A percentile compares a stretch with the other conserved stretches of the same genome.
These are phyloP conservation scores for Eucalyptus grandis DNA, from an alignment of 345 rosid genomes.

Conservation along the genomic window DNA sequence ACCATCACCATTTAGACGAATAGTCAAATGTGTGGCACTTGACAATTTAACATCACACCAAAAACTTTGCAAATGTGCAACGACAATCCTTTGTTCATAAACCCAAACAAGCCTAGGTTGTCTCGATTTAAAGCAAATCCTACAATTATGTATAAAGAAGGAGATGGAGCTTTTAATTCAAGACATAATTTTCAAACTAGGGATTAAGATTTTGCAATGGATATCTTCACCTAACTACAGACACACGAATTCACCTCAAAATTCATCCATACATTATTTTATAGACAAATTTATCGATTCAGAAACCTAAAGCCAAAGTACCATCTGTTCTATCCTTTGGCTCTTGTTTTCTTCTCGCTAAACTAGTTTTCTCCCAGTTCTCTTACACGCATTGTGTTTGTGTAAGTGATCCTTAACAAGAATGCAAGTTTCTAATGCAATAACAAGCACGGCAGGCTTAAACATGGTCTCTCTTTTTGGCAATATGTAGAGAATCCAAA, in stretches of 20 bases:
- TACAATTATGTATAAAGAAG: neutral
- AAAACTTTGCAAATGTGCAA: accelerated
- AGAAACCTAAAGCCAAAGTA: neutral
- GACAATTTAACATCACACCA: neutral
- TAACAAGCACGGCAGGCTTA: neutral
- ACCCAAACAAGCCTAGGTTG: accelerated
- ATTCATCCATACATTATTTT: neutral
- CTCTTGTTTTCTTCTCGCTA: neutral
- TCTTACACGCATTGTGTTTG: neutral
- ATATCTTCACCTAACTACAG: neutral
- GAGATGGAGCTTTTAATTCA: neutral
- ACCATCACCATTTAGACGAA: neutral
- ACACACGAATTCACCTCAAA: neutral
- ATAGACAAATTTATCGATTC: neutral
- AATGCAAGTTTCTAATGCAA: neutral
- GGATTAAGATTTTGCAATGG: neutral
- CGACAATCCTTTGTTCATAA: neutral
- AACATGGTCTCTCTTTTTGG: neutral
- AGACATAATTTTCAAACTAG: neutral
- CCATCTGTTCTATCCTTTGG: neutral
- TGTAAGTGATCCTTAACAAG: neutral
- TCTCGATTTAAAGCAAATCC: neutral
- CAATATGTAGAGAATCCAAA: neutral
- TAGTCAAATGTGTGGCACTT: neutral
- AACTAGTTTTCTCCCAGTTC: neutral